phyloP scores from a whole-genome alignment of 1,139 yeast genomes.

The Chernovozyma aurita region DNA sequence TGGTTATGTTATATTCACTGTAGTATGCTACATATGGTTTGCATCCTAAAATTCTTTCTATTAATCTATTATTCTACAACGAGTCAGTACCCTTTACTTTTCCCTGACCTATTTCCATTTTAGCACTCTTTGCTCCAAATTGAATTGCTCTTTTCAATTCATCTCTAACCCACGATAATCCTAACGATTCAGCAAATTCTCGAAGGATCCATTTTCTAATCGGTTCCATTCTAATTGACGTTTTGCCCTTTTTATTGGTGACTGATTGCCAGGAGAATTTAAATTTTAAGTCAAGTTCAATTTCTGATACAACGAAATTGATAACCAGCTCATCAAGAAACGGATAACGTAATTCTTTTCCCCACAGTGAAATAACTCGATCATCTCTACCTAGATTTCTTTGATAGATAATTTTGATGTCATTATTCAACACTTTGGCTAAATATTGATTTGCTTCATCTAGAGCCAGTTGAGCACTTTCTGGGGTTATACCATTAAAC shows the following conservation, averaged over 20 bases:
- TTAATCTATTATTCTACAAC: constrained; percentile 7
- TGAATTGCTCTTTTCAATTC: constrained; percentile 96
- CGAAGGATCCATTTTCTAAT: constrained; percentile 64
- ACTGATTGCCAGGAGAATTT: constrained; percentile 25
- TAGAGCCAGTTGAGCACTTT: constrained; percentile 13
- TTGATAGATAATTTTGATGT: constrained; percentile 67
- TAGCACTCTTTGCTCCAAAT: constrained; percentile 94
- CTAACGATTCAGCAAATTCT: constrained; percentile 49
- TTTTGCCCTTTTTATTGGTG: constrained; percentile 26
- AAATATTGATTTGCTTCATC: constrained; percentile 20
- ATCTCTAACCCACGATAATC: constrained; percentile 52
- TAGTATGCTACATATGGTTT: no score
- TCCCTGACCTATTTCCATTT: constrained; percentile 73
- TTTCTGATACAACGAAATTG: constrained; percentile 38
- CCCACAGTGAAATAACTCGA: constrained; percentile 79
- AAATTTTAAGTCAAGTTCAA: constrained; percentile 53
- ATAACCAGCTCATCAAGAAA: constrained; percentile 68
- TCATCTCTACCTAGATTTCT: constrained; percentile 91
- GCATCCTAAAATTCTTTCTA: no score
- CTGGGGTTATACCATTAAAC: constrained; percentile 26
- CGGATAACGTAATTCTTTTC: constrained; percentile 88
- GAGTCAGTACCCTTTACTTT: constrained; percentile 61
- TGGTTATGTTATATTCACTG: no score
- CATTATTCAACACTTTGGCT: constrained; percentile 54
- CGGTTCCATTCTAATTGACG: constrained; percentile 19